Evolutionary conservation across 1,284 basidiomycete species (phyloP).

Genomic region (Cryptococcus floricola): DNA sequence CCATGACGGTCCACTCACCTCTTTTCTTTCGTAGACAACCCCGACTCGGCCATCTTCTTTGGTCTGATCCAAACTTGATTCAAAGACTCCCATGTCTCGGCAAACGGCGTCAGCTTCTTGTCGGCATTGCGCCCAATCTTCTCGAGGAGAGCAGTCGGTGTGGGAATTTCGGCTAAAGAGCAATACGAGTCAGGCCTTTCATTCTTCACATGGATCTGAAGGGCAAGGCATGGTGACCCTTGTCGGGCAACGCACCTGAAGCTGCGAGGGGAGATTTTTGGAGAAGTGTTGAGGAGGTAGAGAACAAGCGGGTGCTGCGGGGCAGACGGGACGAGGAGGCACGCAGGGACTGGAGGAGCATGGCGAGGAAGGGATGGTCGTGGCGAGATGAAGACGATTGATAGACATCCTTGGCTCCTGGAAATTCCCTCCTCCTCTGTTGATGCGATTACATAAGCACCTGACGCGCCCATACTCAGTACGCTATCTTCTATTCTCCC

Average conservation of each 20-base stretch:
- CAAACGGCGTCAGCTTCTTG: constrained; percentile 32
- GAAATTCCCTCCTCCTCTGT: neutral
- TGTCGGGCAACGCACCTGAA: constrained; percentile 18
- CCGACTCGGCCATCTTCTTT: constrained; percentile 28
- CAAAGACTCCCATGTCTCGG: constrained; percentile 37
- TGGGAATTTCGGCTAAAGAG: constrained; percentile 25
- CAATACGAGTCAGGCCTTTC: neutral
- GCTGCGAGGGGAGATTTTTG: constrained; percentile 27
- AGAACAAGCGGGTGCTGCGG: constrained; percentile 7
- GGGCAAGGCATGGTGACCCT: neutral
- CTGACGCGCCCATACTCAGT: neutral
- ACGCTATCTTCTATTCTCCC: no score
- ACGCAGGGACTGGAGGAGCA: constrained; percentile 14
- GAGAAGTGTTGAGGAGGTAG: constrained; percentile 18
- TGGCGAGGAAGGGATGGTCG: neutral
- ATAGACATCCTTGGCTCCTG: no score
- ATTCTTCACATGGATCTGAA: neutral
- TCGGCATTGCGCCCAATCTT: constrained; percentile 43
- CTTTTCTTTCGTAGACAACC: constrained; percentile 35
- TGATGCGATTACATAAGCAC: neutral
- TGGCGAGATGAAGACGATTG: no score
- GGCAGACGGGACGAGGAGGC: constrained; percentile 15
- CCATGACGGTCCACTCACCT: constrained; percentile 27
- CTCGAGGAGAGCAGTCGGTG: constrained; percentile 31
- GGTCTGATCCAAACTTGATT: constrained; percentile 35